A percentile compares a stretch with the other conserved stretches of the same genome.
phyloP scores from a whole-genome alignment of 345 rosid species.

The Conringia planisiliqua region DNA sequence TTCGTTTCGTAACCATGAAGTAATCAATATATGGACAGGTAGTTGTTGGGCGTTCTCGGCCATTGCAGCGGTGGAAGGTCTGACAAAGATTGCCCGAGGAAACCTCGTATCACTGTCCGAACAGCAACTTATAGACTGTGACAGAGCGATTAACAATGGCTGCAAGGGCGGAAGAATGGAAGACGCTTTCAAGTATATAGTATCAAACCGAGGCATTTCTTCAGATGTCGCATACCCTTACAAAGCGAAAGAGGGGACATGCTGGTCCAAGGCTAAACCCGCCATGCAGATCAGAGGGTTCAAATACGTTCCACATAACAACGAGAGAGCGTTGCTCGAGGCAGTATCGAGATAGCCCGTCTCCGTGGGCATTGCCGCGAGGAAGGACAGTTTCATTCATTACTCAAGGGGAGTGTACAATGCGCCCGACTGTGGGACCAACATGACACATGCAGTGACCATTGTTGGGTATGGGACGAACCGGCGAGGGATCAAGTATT shows the following conservation, averaged over 20 bases:
- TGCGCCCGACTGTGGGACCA: constrained; percentile 35
- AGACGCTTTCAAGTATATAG: constrained; percentile 44
- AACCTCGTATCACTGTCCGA: constrained; percentile 52
- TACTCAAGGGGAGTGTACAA: constrained; percentile 45
- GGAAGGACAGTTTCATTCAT: constrained; percentile 28
- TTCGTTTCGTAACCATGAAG: neutral
- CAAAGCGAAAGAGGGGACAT: constrained; percentile 30
- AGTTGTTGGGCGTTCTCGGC: constrained; percentile 70
- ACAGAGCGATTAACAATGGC: constrained; percentile 27
- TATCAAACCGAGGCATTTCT: constrained; percentile 42
- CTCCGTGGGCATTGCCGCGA: constrained; percentile 40
- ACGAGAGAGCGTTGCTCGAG: constrained; percentile 42
- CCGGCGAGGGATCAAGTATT: constrained; percentile 40
- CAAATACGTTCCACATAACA: constrained; percentile 38
- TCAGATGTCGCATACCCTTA: constrained; percentile 47
- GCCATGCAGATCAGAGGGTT: constrained; percentile 39
- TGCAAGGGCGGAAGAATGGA: constrained; percentile 43
- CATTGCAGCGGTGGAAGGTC: constrained; percentile 57
- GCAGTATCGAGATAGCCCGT: constrained; percentile 59
- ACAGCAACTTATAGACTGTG: constrained; percentile 60
- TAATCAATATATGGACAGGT: constrained; percentile 31
- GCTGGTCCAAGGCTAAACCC: constrained; percentile 19
- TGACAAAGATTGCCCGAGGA: constrained; percentile 39
- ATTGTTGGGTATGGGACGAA: constrained; percentile 52
- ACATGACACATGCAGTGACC: constrained; percentile 46